These are phyloP conservation scores for Diaporthe sp. DNA, from an alignment of 2,329 filamentous ascomycete genomes.

Conservation along the genomic window DNA sequence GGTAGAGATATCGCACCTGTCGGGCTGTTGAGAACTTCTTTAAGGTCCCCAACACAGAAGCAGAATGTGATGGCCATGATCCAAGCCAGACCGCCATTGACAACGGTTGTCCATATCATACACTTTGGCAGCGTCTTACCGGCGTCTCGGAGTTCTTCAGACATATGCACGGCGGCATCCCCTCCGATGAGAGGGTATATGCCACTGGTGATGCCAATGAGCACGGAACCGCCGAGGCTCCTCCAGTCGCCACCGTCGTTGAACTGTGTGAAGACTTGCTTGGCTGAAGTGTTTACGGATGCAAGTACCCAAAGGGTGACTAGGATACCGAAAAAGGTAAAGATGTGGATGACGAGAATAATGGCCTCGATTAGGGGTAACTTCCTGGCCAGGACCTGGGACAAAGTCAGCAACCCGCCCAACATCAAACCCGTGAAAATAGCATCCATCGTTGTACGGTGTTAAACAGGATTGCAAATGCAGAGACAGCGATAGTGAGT, in stretches of 20 bases:
- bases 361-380: constrained; percentile 59
- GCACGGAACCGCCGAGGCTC: constrained; percentile 51
- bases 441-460: constrained; percentile 45
- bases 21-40: constrained; percentile 26
- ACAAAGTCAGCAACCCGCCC: background rate
- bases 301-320: constrained; percentile 54
- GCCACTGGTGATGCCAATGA: constrained; percentile 54
- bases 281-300: constrained; percentile 45
- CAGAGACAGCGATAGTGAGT: constrained; percentile 56
- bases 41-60: constrained; percentile 38
- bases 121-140: constrained; percentile 49
- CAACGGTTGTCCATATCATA: constrained; percentile 50
- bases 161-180: constrained; percentile 49
- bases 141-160: constrained; percentile 50
- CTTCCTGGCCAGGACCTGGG: constrained; percentile 48
- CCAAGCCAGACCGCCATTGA: constrained; percentile 51
- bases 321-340: constrained; percentile 59
- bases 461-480: constrained; percentile 59
- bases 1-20: constrained; percentile 38
- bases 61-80: constrained; percentile 36
- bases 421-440: accelerated
- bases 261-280: constrained; percentile 49
- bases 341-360: constrained; percentile 58
- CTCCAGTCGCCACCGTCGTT: constrained; percentile 51
- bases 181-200: constrained; percentile 52